These are phyloP conservation scores for Colletotrichum australisinense DNA, from an alignment of 2,329 filamentous ascomycete species.

Conservation along the genomic window DNA sequence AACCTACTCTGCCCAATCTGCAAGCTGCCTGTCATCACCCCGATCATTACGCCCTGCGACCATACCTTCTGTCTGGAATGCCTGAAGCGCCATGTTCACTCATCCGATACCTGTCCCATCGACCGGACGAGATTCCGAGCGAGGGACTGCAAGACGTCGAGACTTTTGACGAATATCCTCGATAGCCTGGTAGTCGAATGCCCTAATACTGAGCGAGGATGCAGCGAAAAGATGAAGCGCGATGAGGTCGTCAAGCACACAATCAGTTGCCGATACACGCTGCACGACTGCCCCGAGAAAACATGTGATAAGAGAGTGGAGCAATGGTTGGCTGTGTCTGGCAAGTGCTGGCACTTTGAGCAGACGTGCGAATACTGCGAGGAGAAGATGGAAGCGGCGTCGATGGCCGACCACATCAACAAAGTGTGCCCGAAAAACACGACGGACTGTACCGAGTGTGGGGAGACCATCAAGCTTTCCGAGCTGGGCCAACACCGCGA, in stretches of 20 bases:
- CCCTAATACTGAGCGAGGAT: conserved; percentile 64
- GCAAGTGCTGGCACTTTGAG: conserved; percentile 64
- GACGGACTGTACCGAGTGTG: conserved; percentile 62
- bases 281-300: conserved; percentile 66
- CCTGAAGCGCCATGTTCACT: conserved; percentile 56
- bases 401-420: conserved; percentile 58
- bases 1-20: conserved; percentile 67
- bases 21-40: conserved; percentile 69
- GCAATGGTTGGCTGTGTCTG: conserved; percentile 53
- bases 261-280: conserved; percentile 65
- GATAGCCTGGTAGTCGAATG: conserved; percentile 70
- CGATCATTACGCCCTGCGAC: conserved; percentile 71
- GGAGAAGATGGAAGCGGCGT: conserved; percentile 58
- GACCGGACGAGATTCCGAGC: conserved; percentile 59
- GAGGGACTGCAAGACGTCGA: conserved; percentile 45
- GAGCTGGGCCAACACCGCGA: conserved; percentile 60
- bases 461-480: conserved; percentile 54
- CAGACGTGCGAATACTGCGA: conserved; percentile 66
- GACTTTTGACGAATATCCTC: conserved; percentile 69
- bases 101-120: conserved; percentile 64
- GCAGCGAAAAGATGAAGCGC: conserved; percentile 60
- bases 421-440: conserved; percentile 58
- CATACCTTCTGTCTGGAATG: conserved; percentile 74
- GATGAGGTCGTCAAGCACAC: conserved; percentile 68
- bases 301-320: conserved; percentile 63